These are phyloP conservation scores for Aspergillus fumigatiaffinis DNA, from an alignment of 2,329 filamentous ascomycete genomes.

Conservation along the genomic window DNA sequence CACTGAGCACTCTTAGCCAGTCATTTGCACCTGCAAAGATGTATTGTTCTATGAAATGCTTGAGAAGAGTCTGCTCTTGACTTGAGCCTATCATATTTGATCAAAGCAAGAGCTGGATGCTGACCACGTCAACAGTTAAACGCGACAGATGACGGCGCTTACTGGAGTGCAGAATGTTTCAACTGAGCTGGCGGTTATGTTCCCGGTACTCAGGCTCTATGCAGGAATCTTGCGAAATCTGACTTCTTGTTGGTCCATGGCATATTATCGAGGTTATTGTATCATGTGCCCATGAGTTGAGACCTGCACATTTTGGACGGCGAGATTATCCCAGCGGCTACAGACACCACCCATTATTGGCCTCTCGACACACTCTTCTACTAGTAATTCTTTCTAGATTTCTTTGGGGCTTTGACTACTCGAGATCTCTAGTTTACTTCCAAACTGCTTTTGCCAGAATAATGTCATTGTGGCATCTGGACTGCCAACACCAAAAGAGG, in stretches of 20 bases:
- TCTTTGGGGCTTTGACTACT: no score
- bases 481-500: no score
- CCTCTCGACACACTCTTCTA: background rate
- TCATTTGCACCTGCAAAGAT: background rate
- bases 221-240: no score
- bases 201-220: background rate
- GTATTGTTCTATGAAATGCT: background rate
- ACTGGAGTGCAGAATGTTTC: background rate
- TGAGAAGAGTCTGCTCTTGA: background rate
- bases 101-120: background rate
- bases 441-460: no score
- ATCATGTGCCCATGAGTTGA: background rate
- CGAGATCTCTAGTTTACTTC: no score
- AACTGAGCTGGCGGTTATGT: background rate
- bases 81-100: background rate
- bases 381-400: no score
- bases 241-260: no score
- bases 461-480: no score
- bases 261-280: background rate
- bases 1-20: background rate
- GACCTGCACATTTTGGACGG: background rate
- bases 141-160: background rate
- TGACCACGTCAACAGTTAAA: background rate
- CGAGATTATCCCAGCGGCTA: background rate
- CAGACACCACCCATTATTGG: background rate